A percentile compares a stretch with the other conserved stretches of the same genome.
These are phyloP conservation scores for Cairneyella variabilis DNA, from an alignment of 495 filamentous ascomycete genomes.

Conservation along the genomic window DNA sequence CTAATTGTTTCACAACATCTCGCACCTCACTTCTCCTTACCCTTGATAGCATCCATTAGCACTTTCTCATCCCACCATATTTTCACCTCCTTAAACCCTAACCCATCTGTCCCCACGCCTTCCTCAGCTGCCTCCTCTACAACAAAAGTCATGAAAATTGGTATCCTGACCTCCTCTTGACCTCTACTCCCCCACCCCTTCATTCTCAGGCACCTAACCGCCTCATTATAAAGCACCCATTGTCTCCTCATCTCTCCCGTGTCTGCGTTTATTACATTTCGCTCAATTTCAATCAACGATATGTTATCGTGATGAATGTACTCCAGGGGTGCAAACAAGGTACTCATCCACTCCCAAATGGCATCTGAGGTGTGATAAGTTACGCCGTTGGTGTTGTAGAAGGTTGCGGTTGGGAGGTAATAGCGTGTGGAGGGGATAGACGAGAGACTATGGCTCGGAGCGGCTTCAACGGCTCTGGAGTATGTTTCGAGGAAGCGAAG, in stretches of 20 bases:
- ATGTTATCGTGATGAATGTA: background rate
- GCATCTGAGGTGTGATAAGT: background rate
- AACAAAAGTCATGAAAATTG: background rate
- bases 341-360: background rate
- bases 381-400: background rate
- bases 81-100: background rate
- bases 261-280: background rate
- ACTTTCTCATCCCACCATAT: constrained; percentile 1
- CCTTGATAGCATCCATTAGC: background rate
- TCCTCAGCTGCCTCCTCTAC: background rate
- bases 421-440: background rate
- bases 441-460: background rate
- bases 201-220: background rate
- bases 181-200: background rate
- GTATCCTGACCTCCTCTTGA: background rate
- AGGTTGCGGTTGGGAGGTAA: background rate
- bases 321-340: background rate
- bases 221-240: background rate
- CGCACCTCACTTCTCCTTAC: background rate
- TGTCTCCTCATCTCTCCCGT: background rate
- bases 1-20: background rate
- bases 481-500: background rate
- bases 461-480: background rate
- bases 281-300: background rate
- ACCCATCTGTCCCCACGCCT: background rate